phyloP scores from a whole-genome alignment of 345 rosid species.

The Pugionium cornutum region DNA sequence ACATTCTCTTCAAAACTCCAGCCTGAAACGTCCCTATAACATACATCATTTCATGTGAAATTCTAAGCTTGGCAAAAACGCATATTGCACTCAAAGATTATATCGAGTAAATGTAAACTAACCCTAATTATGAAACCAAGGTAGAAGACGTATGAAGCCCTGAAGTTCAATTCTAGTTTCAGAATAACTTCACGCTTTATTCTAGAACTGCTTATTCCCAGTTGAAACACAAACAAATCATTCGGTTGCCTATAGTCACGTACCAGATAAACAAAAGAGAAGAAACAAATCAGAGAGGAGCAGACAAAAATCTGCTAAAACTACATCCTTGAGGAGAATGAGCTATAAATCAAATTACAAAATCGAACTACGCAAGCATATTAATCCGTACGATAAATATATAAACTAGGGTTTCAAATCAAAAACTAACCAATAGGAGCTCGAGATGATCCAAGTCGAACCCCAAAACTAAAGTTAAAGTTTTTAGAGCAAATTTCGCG shows the following conservation, averaged over 20 bases:
- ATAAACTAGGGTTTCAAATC: constrained; percentile 9
- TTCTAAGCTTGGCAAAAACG: constrained; percentile 6
- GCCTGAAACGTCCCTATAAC: constrained; percentile 9
- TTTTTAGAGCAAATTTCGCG: background rate
- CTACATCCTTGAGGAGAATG: background rate
- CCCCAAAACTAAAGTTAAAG: background rate
- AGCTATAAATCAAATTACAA: no score
- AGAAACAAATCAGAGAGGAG: no score
- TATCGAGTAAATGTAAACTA: constrained; percentile 22
- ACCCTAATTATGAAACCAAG: constrained; percentile 13
- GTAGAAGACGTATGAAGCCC: constrained; percentile 6
- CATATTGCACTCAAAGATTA: background rate
- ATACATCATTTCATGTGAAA: constrained; percentile 8
- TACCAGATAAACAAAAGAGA: no score
- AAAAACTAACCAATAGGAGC: background rate
- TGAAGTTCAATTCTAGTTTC: no score
- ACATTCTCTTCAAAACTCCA: background rate
- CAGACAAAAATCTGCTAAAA: background rate
- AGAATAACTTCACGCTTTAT: no score
- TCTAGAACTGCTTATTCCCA: no score
- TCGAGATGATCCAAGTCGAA: background rate
- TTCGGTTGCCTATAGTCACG: no score
- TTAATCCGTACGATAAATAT: no score
- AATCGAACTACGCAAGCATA: background rate
- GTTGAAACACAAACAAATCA: no score